Evolutionary conservation across 169 alveolate species (phyloP), one percentile per base, ranked within the genome.

Genomic region (Babesia gibsoni): DNA sequence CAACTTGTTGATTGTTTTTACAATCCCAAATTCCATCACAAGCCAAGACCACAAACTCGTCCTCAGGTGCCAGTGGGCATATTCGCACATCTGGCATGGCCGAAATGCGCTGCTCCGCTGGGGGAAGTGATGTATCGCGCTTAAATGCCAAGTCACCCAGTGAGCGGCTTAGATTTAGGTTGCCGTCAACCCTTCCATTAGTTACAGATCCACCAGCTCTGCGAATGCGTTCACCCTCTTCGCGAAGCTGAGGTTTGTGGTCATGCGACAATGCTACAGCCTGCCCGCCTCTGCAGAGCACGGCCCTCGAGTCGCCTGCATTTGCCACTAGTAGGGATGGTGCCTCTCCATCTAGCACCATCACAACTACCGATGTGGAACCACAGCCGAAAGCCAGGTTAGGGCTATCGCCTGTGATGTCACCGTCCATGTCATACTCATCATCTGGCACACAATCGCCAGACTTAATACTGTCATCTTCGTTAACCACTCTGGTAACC

Each of bases 1-100:
- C 97, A 35, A 95, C 96, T 45, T 95, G 92, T 79, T 96, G 97
- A 59, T 92, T 91, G 48, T 91, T 90, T 36, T 95, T 83, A 64
- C 98, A 96, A 83, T 98, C 99, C 98, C 99, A 98, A 20, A 98
- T 95, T 10, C 99, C 99, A 87, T 96, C 99, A 91, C 99, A 98
- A n/a, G 99, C 99, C 65, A 98, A 91, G 33, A 98, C 88, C 45
- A 96, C 83, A 82, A 98, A 98, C 77, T 96, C 98, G 68, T 94
- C 97, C 27, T 93, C 91, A 10, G 75, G 78, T 0, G 92, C 83
- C 52, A 94, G 72, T 12, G 91, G 88, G 52, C 89, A 89, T 10
- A 89, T 88, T 27, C 93, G 72, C 27, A 96, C 91, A 52, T 97
- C 99, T 12, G 99, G 99, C 63, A 80, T 74, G 14, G 98, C 97